phyloP scores from a whole-genome alignment of 1,139 yeast genomes.

The Diutina ranongensis region DNA sequence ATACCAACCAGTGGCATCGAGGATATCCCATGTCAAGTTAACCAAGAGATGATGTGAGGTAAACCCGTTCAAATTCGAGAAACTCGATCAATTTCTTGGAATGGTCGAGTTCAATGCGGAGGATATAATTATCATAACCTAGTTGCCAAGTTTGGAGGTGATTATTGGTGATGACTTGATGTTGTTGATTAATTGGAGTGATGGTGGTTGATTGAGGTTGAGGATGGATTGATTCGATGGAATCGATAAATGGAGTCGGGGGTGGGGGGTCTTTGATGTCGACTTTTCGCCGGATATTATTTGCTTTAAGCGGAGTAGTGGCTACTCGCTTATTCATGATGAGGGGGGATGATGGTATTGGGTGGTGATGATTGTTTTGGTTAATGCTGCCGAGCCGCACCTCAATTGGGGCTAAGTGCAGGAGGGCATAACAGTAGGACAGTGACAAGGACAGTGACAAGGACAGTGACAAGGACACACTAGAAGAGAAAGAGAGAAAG shows the following conservation, averaged over 20 bases:
- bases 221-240: background rate
- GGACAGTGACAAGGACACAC: no score
- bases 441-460: no score
- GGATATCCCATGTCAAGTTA: no score
- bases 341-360: background rate
- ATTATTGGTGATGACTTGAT: no score
- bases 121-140: background rate
- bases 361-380: background rate
- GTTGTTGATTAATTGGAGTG: background rate
- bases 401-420: no score
- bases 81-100: background rate
- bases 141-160: background rate
- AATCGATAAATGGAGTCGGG: background rate
- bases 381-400: constrained; percentile 3
- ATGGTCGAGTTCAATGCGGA: background rate
- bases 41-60: no score
- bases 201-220: no score
- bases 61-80: background rate
- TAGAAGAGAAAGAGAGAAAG: no score
- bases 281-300: constrained; percentile 2
- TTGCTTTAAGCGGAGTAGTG: constrained; percentile 3
- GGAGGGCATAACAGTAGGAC: no score
- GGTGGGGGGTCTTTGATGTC: background rate
- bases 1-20: no score
- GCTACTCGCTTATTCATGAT: constrained; percentile 4